phyloP scores from a whole-genome alignment of 495 filamentous ascomycete genomes.

The Aspergillus cristatus region DNA sequence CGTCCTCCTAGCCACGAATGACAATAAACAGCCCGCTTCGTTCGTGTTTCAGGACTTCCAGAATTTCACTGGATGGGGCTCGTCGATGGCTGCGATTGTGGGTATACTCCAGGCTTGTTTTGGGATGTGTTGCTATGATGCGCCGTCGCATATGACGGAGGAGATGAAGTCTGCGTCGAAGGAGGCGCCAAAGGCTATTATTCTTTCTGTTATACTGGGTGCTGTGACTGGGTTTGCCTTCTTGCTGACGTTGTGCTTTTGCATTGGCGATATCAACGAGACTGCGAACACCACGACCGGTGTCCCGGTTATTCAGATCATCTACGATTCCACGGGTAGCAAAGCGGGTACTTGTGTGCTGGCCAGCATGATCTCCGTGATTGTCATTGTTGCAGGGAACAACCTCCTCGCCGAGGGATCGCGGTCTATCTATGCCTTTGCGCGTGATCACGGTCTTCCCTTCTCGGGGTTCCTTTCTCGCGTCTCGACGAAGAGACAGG shows the following conservation, averaged over 20 bases:
- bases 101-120: conserved; percentile 50
- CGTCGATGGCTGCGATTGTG: conserved; percentile 42
- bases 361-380: conserved; percentile 33
- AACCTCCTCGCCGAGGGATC: conserved; percentile 38
- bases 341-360: conserved; percentile 35
- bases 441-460: conserved; percentile 39
- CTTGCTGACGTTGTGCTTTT: conserved; percentile 40
- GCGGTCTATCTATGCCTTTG: conserved; percentile 39
- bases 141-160: conserved; percentile 38
- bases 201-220: conserved; percentile 43
- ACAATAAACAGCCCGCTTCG: conserved; percentile 44
- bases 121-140: conserved; percentile 48
- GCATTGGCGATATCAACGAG: conserved; percentile 36
- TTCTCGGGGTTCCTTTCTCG: conserved; percentile 34
- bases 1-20: conserved; percentile 43
- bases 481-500: conserved; percentile 30
- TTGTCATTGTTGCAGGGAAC: conserved; percentile 31
- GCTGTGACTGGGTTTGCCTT: conserved; percentile 44
- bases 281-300: conserved; percentile 35
- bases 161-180: conserved; percentile 42
- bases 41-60: conserved; percentile 52
- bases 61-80: conserved; percentile 44
- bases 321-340: conserved; percentile 39
- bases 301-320: conserved; percentile 39
- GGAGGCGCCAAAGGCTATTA: conserved; percentile 46